Evolutionary conservation across 1,284 basidiomycete species (phyloP).

Genomic region (Puccinia polysora): DNA sequence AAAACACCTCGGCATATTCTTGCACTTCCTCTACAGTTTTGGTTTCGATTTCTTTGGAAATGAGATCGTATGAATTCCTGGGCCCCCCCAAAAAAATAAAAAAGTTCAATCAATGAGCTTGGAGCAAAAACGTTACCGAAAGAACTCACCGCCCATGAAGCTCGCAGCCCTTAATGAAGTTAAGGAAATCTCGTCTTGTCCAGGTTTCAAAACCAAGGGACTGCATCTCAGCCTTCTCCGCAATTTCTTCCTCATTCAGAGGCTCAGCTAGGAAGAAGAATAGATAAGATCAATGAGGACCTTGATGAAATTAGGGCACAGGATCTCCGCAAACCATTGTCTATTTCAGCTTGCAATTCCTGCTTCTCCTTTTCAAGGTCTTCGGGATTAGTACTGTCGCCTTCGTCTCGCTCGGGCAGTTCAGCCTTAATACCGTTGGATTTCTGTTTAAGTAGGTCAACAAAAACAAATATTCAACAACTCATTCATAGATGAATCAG

Average conservation of each 20-base stretch:
- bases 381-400: slow-evolving; percentile 68
- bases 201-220: slow-evolving; percentile 79
- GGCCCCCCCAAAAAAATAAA: not conserved
- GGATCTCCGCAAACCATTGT: slow-evolving; percentile 46
- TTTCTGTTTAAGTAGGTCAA: not conserved
- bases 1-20: slow-evolving; percentile 78
- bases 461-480: not conserved
- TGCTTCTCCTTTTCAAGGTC: slow-evolving; percentile 84
- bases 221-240: slow-evolving; percentile 72
- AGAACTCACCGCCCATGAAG: slow-evolving; percentile 65
- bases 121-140: not conserved
- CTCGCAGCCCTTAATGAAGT: slow-evolving; percentile 79
- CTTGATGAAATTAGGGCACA: too few species aligned
- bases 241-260: slow-evolving; percentile 76
- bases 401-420: slow-evolving; percentile 64
- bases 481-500: not conserved
- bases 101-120: not conserved
- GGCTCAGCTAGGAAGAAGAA: slow-evolving; percentile 63
- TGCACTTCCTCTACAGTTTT: slow-evolving; percentile 77
- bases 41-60: slow-evolving; percentile 78
- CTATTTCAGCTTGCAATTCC: slow-evolving; percentile 62
- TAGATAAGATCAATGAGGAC: too few species aligned
- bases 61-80: slow-evolving; percentile 68
- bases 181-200: slow-evolving; percentile 89
- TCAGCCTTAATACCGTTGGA: slow-evolving; percentile 26